phyloP scores from a whole-genome alignment of 1,284 basidiomycete species.

The Moesziomyces antarcticus region DNA sequence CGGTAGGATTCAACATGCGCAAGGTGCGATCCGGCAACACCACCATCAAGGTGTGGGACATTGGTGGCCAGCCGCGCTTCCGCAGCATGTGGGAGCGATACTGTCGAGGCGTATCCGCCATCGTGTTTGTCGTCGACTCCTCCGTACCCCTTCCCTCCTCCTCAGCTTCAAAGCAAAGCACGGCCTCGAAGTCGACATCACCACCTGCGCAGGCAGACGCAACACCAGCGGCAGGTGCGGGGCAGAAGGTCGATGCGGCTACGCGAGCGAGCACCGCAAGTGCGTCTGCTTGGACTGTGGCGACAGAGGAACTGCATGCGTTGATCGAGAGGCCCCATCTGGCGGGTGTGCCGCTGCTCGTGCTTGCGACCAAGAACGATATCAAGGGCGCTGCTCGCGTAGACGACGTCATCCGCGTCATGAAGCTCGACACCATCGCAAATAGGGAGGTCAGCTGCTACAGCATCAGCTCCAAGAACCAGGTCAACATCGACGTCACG shows the following conservation, averaged over 20 bases:
- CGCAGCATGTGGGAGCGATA: conserved; percentile 89
- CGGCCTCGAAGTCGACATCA: conserved; percentile 5
- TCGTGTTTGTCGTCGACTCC: conserved; percentile 76
- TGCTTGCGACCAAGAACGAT: conserved; percentile 97
- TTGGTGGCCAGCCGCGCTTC: conserved; percentile 92
- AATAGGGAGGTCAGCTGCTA: conserved; percentile 70
- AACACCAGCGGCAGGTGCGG: background rate
- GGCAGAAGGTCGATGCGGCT: too few species aligned
- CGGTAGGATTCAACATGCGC: conserved; percentile 87
- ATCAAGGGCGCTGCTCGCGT: conserved; percentile 81
- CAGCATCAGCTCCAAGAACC: conserved; percentile 84
- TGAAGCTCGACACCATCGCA: conserved; percentile 76
- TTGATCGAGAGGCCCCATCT: conserved; percentile 81
- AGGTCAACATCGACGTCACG: conserved; percentile 81
- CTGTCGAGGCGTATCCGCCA: conserved; percentile 91
- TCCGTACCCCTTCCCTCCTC: conserved; percentile 23
- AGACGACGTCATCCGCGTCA: conserved; percentile 83
- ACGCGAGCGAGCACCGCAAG: conserved; percentile 11
- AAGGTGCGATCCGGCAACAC: conserved; percentile 85
- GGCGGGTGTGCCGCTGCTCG: conserved; percentile 83
- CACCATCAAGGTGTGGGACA: conserved; percentile 93
- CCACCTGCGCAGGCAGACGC: conserved; percentile 5
- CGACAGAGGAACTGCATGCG: conserved; percentile 88
- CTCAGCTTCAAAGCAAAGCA: background rate
- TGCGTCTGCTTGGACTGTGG: conserved; percentile 70